Evolutionary conservation across 106 monocot species (phyloP), one percentile per base, ranked within the genome.

Genomic region (Chionographis japonica): DNA sequence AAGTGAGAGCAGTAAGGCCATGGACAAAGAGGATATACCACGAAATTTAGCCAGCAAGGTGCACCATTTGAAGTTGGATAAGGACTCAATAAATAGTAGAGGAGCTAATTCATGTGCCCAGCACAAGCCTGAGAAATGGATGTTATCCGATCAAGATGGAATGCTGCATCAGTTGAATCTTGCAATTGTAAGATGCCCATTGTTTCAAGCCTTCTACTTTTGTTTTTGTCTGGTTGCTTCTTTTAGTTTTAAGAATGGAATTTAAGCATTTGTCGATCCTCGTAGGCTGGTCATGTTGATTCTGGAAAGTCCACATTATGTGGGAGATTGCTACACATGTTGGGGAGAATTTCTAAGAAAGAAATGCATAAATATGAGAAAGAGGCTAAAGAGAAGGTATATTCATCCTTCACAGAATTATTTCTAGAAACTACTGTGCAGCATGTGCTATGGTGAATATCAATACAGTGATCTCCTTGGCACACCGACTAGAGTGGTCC

Each of bases 291-390:
- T 42, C 97, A 98, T 77, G 92, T 98, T 72, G 97, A 98, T 79
- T 98, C 97, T 67, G 97, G 97, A 65, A 98, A 98, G 73, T 98
- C 97, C 58, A 90, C 92, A 17, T 67, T 98, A 74, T 98, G 80
- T 37, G 92, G 89, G 14, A 89, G 85, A 74, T 78, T 98, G 66
- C 78, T 92, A 14, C 89, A 98, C 75, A 82, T 90, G 71, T 49
- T 90, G 78, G 92, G 92, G 16, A 58, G 77, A 49, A 78, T 98
- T 56, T 90, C 97, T 60, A 78, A 87, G 63, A 98, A 92, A 61
- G 81, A 92, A 62, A 92, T 98, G 89, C 89, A 90, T 73, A 98
- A 92, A 71, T 87, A 81, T 63, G 92, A 98, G 69, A 92, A 86
- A 69, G 92, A 87, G 62, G 77, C 97, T 54, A 92, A 90, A 77